Evolutionary conservation across 768 basidiomycete genomes (phyloP).

Genomic region (Suillus fuscotomentosus): DNA sequence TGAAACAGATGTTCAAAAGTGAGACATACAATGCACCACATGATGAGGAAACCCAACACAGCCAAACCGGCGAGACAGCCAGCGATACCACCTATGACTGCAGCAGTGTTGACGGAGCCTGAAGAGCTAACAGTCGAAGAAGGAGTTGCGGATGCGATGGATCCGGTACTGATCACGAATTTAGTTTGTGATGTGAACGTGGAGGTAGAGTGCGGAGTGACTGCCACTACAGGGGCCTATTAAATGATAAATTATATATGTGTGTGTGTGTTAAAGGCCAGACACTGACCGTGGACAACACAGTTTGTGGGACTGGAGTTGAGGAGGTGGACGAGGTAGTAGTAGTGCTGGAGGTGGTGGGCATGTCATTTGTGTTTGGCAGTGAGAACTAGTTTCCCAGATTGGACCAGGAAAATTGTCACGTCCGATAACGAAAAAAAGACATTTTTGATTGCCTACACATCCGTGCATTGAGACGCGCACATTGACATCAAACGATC

Average conservation of each 20-base stretch:
- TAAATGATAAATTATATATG: neutral
- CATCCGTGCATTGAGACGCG: no score
- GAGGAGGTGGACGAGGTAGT: slow-evolving; percentile 1
- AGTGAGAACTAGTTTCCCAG: no score
- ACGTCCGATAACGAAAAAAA: no score
- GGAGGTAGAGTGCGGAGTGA: neutral
- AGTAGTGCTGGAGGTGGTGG: no score
- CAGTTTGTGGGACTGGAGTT: neutral
- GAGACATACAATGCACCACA: slow-evolving; percentile 45
- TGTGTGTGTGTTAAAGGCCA: neutral
- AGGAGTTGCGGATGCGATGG: slow-evolving; percentile 19
- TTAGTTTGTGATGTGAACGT: neutral
- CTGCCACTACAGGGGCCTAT: neutral
- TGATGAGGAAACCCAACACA: slow-evolving; percentile 36
- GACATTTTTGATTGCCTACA: no score
- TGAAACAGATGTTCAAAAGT: neutral
- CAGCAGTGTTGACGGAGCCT: slow-evolving; percentile 29
- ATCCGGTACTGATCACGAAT: neutral
- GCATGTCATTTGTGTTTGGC: no score
- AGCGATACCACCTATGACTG: slow-evolving; percentile 41
- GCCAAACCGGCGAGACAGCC: slow-evolving; percentile 46
- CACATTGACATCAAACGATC: no score
- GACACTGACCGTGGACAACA: neutral
- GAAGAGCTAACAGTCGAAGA: slow-evolving; percentile 34
- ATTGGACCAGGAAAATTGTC: no score